Evolutionary conservation across 2,329 filamentous ascomycete genomes (phyloP), one percentile per base, ranked within the genome.

Genomic region (Bipolaris oryzae): DNA sequence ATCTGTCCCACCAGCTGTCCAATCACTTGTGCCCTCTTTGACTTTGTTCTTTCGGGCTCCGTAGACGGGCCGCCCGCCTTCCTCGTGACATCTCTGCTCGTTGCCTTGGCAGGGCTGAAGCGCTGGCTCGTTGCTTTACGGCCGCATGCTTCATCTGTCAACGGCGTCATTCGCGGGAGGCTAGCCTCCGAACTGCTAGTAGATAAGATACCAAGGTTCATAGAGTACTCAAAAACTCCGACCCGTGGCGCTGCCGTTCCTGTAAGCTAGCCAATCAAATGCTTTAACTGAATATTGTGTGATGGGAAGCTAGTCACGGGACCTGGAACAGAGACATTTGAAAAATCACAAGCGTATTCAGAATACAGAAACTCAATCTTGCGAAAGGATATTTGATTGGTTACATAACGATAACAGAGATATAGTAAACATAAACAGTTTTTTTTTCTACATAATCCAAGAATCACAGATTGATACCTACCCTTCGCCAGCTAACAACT

Each of bases 41-140:
- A 45, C 10, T 18, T 45, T 45, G 42, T 28, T 45, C 16, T 45
- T 45, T 45, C 42, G 28, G 42, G 42, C 42, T 33, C 42, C 42
- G n/a, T 11, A 45, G 42, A 31, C n/a, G 16, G 25, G n/a, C 28
- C 42, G 42, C 16, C 42, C 5, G 7, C 20, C 20, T 10, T 10
- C 42, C 42, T 16, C 25, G 39, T 42, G 39, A 42, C 39, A 21
- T 20, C 7, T n/a, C 4, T 21, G 39, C 13, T 15, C 6, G 21
- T 42, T 4, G 21, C 6, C 39, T 42, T 42, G 38, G 38, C 38
- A 41, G 13, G 38, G 38, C 38, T 41, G 38, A 23, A n/a, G 38
- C 20, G 38, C 38, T 41, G 10, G 20, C 2, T 21, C 20, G 13
- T 21, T 15, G 38, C 38, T 15, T 13, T 15, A 18, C 39, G 23